Evolutionary conservation across 1,284 basidiomycete species (phyloP).

Genomic region (Tremellales sp.): DNA sequence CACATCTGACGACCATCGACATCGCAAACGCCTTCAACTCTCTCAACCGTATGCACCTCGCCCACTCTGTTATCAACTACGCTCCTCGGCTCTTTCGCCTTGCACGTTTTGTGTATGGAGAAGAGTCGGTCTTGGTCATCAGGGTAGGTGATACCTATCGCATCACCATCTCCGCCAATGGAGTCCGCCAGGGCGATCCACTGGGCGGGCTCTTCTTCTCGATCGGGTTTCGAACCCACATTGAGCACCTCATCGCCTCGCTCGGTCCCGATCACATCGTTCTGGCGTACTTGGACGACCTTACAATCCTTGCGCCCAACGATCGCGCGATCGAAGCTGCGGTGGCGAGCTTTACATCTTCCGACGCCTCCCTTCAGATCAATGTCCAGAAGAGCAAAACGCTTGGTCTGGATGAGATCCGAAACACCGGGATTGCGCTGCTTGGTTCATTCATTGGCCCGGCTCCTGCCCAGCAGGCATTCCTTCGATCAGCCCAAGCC

Average conservation of each 20-base stretch:
- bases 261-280: constrained; percentile 12
- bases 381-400: constrained; percentile 11
- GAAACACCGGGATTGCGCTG: constrained; percentile 1
- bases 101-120: constrained; percentile 1
- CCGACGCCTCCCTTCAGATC: neutral
- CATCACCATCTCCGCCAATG: constrained; percentile 10
- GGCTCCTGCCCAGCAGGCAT: neutral
- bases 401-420: constrained; percentile 3
- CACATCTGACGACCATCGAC: constrained; percentile 11
- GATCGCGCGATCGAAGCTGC: neutral
- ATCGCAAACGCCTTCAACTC: constrained; percentile 19
- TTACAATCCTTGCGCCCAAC: constrained; percentile 9
- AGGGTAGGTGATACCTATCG: no score
- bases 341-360: neutral
- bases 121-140: neutral
- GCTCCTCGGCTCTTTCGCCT: constrained; percentile 9
- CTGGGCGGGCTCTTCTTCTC: constrained; percentile 22
- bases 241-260: constrained; percentile 7
- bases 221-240: constrained; percentile 9
- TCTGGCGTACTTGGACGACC: constrained; percentile 24
- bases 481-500: constrained; percentile 7
- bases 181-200: constrained; percentile 23
- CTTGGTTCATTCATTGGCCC: constrained; percentile 9
- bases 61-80: neutral
- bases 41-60: constrained; percentile 5